Percentiles rank a stretch among this genome's conserved stretches.
Evolutionary conservation across 1,284 basidiomycete species (phyloP).

Genomic region (Pascua guehoae): DNA sequence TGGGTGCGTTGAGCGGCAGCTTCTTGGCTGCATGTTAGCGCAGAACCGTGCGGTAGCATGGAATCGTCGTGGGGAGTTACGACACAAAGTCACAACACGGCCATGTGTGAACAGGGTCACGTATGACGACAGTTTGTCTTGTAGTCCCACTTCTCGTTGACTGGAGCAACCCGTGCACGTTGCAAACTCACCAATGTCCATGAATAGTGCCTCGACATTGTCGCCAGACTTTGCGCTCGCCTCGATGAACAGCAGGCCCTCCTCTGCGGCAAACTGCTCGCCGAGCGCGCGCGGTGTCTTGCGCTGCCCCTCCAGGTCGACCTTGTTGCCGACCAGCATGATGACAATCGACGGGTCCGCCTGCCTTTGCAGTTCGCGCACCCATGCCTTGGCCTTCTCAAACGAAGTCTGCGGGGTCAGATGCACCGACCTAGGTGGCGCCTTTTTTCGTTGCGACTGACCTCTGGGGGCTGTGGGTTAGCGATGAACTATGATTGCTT

Average conservation of each 20-base stretch:
- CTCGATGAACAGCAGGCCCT: slow-evolving; percentile 92
- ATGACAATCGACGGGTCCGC: slow-evolving; percentile 95
- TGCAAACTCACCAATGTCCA: slow-evolving; percentile 59
- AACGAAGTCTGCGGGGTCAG: slow-evolving; percentile 56
- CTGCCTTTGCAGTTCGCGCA: slow-evolving; percentile 92
- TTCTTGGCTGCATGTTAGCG: slow-evolving; percentile 31
- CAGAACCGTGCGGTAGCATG: too few relatives aligned
- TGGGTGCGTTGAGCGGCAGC: slow-evolving; percentile 37
- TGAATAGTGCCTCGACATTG: slow-evolving; percentile 84
- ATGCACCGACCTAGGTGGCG: not conserved
- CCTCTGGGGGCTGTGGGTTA: slow-evolving; percentile 34
- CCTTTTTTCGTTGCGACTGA: slow-evolving; percentile 8
- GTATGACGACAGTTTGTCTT: too few relatives aligned
- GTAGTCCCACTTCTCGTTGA: too few relatives aligned
- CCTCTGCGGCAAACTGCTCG: slow-evolving; percentile 89
- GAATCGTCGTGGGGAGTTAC: too few relatives aligned
- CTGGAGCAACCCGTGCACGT: too few relatives aligned
- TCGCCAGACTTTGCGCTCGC: slow-evolving; percentile 92
- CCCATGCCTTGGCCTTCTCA: slow-evolving; percentile 96
- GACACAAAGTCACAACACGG: too few relatives aligned
- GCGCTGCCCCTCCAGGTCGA: slow-evolving; percentile 75
- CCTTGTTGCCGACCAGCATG: slow-evolving; percentile 93
- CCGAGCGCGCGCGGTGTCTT: slow-evolving; percentile 73
- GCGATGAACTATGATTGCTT: slow-evolving; percentile 1
- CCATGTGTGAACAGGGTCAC: too few relatives aligned